Base-by-base conservation (phyloP, 2,329 filamentous ascomycete genomes). In the Hymenoscyphus infarciens region DNA sequence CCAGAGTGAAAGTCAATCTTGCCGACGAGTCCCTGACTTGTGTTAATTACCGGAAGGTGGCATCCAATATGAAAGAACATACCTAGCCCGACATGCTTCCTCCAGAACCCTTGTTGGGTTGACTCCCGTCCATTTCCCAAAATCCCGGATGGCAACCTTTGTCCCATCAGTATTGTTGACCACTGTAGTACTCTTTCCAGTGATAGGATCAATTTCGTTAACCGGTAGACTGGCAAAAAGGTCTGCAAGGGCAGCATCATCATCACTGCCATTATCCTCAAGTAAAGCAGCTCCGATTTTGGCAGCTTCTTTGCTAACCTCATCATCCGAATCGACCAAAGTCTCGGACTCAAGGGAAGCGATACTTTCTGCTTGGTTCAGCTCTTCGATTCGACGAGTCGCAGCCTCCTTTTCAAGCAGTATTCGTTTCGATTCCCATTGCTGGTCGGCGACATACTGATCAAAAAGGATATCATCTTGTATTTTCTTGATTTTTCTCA, bases 71-170 rank as follows among this genome's bases (percentile, higher is more conserved):
- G 4, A 31, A 39, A 60, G 25, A 39, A 71, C 74, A 68, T 75
- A 89, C 88, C 88, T 88, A 66, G 92, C 85, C 69, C 89, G 88
- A 74, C 93, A 96, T n/a, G 91, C 85, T 74, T 97, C 93, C 74
- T 97, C 92, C 13, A 98, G 77, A 31, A 91, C 82, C 67, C 89
- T 83, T 65, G 86, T 84, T 16, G 94, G 93, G 69, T 80, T 90
- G 33, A 96, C 77, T 7, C 94, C 93, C 15, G 84, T 84, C 80
- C 87, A 87, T 74, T 91, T 92, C 1, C 91, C 92, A 80, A 98
- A 97, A 70, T 97, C 89, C 53, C 90, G 82, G 57, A 96, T 82
- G 0, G 79, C 82, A 3, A 92, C 76, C 62, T 82, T 86, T 5
- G 78, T 73, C 1, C 85, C 82, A 66, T 83, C 75, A 61, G 78